These are phyloP conservation scores for Polytrichum formosum DNA, from an alignment of 225 moss, liverwort and hornwort species.

Conservation along the genomic window DNA sequence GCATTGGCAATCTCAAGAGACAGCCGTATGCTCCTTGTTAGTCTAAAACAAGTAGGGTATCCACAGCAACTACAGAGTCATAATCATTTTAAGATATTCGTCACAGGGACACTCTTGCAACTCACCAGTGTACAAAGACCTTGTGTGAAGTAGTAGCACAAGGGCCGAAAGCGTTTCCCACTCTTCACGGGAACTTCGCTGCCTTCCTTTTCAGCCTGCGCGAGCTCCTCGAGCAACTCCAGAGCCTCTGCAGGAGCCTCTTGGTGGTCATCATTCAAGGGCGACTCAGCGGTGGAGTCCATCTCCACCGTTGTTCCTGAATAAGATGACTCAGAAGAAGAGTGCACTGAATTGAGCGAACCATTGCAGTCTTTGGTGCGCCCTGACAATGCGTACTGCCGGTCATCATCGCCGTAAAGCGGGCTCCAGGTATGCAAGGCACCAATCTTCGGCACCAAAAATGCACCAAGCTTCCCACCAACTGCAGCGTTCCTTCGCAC, in stretches of 20 bases:
- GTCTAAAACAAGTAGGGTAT: too few relatives aligned
- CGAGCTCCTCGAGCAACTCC: conserved; percentile 24
- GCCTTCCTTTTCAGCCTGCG: conserved; percentile 17
- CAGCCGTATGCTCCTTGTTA: too few relatives aligned
- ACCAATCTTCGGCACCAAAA: not conserved
- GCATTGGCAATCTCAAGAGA: too few relatives aligned
- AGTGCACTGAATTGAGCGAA: not conserved
- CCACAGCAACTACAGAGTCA: too few relatives aligned
- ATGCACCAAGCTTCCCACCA: not conserved
- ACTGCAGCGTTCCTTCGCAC: not conserved
- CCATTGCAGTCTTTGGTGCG: not conserved
- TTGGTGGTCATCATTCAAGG: conserved; percentile 3
- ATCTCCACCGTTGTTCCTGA: conserved; percentile 1
- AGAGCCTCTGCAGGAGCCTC: conserved; percentile 4
- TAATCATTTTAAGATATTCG: too few relatives aligned
- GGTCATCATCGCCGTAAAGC: not conserved
- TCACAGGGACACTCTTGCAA: not conserved
- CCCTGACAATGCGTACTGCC: not conserved
- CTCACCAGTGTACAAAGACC: conserved; percentile 83
- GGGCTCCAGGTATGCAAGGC: not conserved
- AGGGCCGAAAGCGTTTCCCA: conserved; percentile 36
- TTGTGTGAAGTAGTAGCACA: conserved; percentile 92
- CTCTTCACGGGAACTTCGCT: conserved; percentile 4
- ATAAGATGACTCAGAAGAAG: not conserved
- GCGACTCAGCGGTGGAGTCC: conserved; percentile 1